Evolutionary conservation across 768 basidiomycete genomes (phyloP).

Genomic region (Tricholoma terreum): DNA sequence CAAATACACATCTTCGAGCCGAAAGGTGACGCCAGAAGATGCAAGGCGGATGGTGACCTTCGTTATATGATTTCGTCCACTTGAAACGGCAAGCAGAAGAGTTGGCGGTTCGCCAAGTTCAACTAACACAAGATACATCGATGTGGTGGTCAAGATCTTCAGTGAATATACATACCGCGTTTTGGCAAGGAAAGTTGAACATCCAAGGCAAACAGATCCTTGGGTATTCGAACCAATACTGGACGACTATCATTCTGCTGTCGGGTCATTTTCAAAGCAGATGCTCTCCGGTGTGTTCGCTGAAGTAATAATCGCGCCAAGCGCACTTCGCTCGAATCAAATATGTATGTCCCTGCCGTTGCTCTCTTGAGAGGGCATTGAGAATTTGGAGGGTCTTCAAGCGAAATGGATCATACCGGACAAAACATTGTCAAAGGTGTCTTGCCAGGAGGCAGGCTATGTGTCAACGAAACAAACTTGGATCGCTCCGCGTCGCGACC

Average conservation of each 20-base stretch:
- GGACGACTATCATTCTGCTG: conserved; percentile 28
- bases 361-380: conserved; percentile 49
- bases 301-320: conserved; percentile 65
- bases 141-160: not conserved
- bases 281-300: conserved; percentile 48
- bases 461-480: conserved; percentile 44
- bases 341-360: conserved; percentile 61
- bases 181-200: conserved; percentile 60
- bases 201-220: conserved; percentile 60
- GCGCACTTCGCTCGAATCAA: conserved; percentile 67
- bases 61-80: conserved; percentile 66
- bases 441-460: conserved; percentile 53
- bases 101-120: conserved; percentile 58
- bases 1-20: conserved; percentile 39
- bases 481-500: conserved; percentile 65
- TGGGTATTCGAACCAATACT: conserved; percentile 57
- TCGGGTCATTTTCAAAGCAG: conserved; percentile 23
- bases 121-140: conserved; percentile 37
- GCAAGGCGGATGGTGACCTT: conserved; percentile 52
- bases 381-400: not conserved
- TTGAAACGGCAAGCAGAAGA: conserved; percentile 55
- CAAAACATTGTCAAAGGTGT: conserved; percentile 62
- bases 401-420: conserved; percentile 49
- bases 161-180: conserved; percentile 28
- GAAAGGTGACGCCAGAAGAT: conserved; percentile 54